Conservation (phyloP, 257 asterid genomes). For the Salvia miltiorrhiza region DNA sequence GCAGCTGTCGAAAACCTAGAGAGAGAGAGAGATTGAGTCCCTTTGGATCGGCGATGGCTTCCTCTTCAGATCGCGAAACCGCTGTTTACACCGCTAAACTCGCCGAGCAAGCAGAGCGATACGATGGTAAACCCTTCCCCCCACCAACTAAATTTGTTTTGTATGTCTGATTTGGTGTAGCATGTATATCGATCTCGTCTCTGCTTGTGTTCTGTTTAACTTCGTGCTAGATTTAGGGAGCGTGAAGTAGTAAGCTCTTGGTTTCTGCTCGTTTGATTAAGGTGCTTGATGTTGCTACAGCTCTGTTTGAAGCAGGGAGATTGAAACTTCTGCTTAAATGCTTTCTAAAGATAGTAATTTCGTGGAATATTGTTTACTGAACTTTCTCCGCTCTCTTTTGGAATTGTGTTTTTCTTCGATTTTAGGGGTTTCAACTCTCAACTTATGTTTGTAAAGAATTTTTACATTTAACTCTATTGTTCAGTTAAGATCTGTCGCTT, state of each 20-base stretch:
- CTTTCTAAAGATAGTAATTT: background rate
- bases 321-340: background rate
- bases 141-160: background rate
- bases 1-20: conserved; percentile 24
- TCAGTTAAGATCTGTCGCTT: background rate
- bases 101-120: conserved; percentile 64
- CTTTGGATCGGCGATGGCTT: conserved; percentile 41
- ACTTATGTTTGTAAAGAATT: background rate
- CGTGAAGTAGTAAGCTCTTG: conserved; percentile 1
- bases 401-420: background rate
- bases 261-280: conserved; percentile 15
- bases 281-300: conserved; percentile 4
- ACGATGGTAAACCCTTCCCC: conserved; percentile 37
- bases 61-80: conserved; percentile 48
- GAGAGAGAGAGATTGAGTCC: conserved; percentile 21
- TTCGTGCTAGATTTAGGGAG: background rate
- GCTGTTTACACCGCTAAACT: conserved; percentile 52
- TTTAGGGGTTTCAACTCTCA: background rate
- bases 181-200: conserved; percentile 26
- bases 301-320: background rate
- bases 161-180: conserved; percentile 1
- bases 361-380: background rate
- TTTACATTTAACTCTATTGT: background rate
- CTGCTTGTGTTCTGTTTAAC: background rate
- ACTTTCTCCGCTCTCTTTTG: background rate